Evolutionary conservation across 208 protist genomes (phyloP), one percentile per base, ranked within the genome.

Genomic region (Lotmaria passim): DNA sequence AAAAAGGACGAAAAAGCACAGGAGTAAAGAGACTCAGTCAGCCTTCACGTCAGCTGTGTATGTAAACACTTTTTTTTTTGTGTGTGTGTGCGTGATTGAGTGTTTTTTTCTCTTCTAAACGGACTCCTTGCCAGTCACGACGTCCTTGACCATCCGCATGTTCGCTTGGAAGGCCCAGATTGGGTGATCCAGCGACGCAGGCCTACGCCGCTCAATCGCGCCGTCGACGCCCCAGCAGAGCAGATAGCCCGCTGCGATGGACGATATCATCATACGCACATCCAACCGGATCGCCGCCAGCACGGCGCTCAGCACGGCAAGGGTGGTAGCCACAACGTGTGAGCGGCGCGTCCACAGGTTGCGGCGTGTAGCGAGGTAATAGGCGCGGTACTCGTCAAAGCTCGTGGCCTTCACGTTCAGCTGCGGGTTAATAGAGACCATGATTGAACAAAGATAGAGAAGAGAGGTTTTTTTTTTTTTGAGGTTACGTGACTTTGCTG

Each of bases 371-470:
- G 71, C 47, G 15, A 81, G 38, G 71, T 88, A 88, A 66, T 75
- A 83, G 17, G 78, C 51, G 60, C 84, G 78, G 52, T 86, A 91
- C 80, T 88, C 85, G 43, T 78, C 71, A 67, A 74, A 75, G 77
- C 47, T 82, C 53, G 56, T 77, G 21, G 71, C 73, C 10, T 28
- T 73, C 14, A 87, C 50, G 48, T 86, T 46, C 34, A 88, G 41
- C 57, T 82, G 79, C 7, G 70, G 51, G 33, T 34, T 60, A 43
- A 88, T 78, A 44, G 71, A 55, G 53, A 85, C 81, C 85, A 91
- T 88, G 17, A 21, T 72, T 53, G 17, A 30, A 44, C 30, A 34
- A 12, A 55, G 36, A 4, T 14, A 26, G 19, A 39, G 6, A 38
- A n/a, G n/a, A n/a, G n/a, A n/a, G n/a, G n/a, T n/a, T n/a, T n/a